Percentiles rank a stretch among this genome's conserved stretches.
Conservation (phyloP, 2,329 filamentous ascomycete species). For the Scedosporium boydii region DNA sequence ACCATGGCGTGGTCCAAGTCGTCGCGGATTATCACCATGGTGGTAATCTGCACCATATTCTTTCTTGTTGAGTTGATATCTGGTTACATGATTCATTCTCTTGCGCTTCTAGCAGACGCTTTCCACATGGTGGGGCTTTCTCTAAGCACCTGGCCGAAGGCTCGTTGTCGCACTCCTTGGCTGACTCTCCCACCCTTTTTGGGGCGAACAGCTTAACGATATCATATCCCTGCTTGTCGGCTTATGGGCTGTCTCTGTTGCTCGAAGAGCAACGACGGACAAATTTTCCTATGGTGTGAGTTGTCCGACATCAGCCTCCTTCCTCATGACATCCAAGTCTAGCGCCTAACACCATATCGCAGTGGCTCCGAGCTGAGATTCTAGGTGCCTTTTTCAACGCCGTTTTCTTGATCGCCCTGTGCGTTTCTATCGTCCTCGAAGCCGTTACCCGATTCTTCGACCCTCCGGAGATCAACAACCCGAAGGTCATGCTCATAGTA, state of each 20-base stretch:
- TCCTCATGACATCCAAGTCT: neutral
- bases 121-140: slow-evolving; percentile 80
- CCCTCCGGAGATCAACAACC: slow-evolving; percentile 77
- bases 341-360: neutral
- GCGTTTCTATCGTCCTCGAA: slow-evolving; percentile 92
- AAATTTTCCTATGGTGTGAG: slow-evolving; percentile 90
- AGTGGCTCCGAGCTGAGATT: slow-evolving; percentile 97
- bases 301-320: slow-evolving; percentile 10
- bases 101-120: slow-evolving; percentile 90
- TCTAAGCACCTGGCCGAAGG: neutral
- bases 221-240: slow-evolving; percentile 89
- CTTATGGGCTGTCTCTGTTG: slow-evolving; percentile 88
- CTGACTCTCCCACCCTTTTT: slow-evolving; percentile 7
- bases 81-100: slow-evolving; percentile 79
- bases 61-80: slow-evolving; percentile 82
- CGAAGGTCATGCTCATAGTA: slow-evolving; percentile 80
- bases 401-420: slow-evolving; percentile 93
- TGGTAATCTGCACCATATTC: slow-evolving; percentile 81
- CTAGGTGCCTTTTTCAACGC: slow-evolving; percentile 94
- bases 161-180: neutral
- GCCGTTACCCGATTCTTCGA: slow-evolving; percentile 88
- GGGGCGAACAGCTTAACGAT: slow-evolving; percentile 71
- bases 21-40: slow-evolving; percentile 83
- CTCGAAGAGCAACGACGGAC: slow-evolving; percentile 75
- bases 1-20: slow-evolving; percentile 84